Evolutionary conservation across 1,284 basidiomycete genomes (phyloP).

Genomic region (Fomitiporia mediterranea): DNA sequence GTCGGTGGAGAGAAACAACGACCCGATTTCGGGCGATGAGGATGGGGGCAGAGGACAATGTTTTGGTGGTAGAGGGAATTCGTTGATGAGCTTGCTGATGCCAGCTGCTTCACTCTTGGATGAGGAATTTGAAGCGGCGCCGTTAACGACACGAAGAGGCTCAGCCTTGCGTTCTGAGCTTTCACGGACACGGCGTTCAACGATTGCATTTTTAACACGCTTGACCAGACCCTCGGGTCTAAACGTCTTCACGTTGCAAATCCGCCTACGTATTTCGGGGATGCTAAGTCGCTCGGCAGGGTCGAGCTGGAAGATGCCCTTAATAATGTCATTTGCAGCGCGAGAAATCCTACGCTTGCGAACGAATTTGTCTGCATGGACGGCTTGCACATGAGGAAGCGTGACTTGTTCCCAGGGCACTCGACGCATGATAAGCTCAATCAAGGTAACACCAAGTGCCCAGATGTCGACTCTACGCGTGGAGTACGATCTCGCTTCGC

Average conservation of each 20-base stretch:
- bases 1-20: too few relatives aligned
- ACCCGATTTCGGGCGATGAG: too few relatives aligned
- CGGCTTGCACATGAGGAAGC: slow-evolving; percentile 77
- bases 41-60: too few relatives aligned
- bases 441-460: slow-evolving; percentile 94
- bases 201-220: too few relatives aligned
- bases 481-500: slow-evolving; percentile 33
- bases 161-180: background rate
- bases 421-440: slow-evolving; percentile 92
- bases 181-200: too few relatives aligned
- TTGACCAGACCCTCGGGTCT: background rate
- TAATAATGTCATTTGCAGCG: slow-evolving; percentile 63
- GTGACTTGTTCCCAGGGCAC: slow-evolving; percentile 95
- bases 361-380: slow-evolving; percentile 61
- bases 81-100: too few relatives aligned
- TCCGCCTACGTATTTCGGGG: slow-evolving; percentile 63
- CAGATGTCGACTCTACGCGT: slow-evolving; percentile 93
- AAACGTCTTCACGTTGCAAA: slow-evolving; percentile 32
- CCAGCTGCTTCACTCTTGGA: too few relatives aligned
- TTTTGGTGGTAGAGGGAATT: too few relatives aligned
- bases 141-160: background rate
- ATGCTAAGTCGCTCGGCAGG: slow-evolving; percentile 68
- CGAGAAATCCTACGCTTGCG: slow-evolving; percentile 68
- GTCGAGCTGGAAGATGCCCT: slow-evolving; percentile 68
- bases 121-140: too few relatives aligned